These are phyloP conservation scores for Chaetothyriales sp. DNA, from an alignment of 2,329 filamentous ascomycete genomes.

Conservation along the genomic window DNA sequence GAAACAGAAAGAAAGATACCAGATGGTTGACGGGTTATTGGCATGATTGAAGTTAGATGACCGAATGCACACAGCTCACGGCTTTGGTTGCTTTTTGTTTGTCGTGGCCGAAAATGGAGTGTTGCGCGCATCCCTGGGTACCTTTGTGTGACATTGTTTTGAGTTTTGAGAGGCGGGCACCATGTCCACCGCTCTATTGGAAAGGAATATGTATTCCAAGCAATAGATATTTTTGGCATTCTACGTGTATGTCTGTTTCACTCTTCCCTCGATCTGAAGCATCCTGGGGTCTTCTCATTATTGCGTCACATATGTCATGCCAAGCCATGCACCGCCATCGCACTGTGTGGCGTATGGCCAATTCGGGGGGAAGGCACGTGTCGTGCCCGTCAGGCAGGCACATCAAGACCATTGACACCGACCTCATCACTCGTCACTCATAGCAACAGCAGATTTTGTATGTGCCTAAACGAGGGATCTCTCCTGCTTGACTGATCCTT, in stretches of 20 bases:
- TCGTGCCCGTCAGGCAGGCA: too few species aligned
- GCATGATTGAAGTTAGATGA: background rate
- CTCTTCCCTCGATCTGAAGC: too few species aligned
- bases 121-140: background rate
- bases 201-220: background rate
- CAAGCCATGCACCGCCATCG: background rate
- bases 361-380: background rate
- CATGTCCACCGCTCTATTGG: background rate
- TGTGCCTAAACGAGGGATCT: background rate
- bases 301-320: background rate
- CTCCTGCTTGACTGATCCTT: background rate
- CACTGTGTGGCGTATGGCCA: background rate
- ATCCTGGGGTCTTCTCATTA: too few species aligned
- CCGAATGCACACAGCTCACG: background rate
- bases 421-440: background rate
- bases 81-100: background rate
- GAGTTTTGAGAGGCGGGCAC: background rate
- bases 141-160: background rate
- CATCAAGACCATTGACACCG: background rate
- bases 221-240: background rate
- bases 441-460: background rate
- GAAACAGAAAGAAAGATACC: constrained; percentile 1
- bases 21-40: background rate
- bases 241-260: background rate
- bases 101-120: background rate